Base-by-base conservation (phyloP, 225 moss, liverwort and hornwort species). In the Bryoerythrophyllum caledonicum region DNA sequence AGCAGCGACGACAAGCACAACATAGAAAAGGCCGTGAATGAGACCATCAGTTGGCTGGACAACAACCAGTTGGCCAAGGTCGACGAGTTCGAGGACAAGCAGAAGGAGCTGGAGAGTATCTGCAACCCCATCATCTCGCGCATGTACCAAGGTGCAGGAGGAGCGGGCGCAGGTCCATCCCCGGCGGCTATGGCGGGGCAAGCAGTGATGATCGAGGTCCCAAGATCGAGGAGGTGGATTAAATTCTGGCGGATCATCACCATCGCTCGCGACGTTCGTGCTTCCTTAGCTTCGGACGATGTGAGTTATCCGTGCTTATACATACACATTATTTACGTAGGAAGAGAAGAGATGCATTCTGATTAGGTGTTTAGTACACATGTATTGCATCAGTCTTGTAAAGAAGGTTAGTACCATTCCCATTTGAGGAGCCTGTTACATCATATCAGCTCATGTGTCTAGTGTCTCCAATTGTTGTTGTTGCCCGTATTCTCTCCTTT, bases 121-220 rank as follows among this genome's bases (percentile, higher is more conserved):
- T 79, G 73, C 64, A 83, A 83, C 40, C 83, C 83, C 19, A 80
- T 83, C 79, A 76, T 83, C 49, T 68, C 73, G 23, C 79, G 72
- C 44, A 83, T 79, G 72, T 79, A 83, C 67, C 71, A 79, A 79
- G 83, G 71, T 23, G 76, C 65, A 30, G 76, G 44, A 25, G 65
- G 51, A 7, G 70, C 40, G 2, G 38, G 57, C 11, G 72, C 76
- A 56, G 57, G 63, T 54, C 68, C 82, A 48, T 20, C 71, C 10
- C 44, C 79, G 10, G 30, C 32, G 72, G 38, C 38, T 9, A 76
- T 72, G 83, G 75, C 26, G 79, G 61, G 7, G 28, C 75, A 25
- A 46, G 52, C 30, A 46, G 12, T 58, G 68, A 43, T 58, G 68
- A 46, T 13, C 53, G 51, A 20, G 83, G 83, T 44, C 75, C 83